These are phyloP conservation scores for Epithele typhae DNA, from an alignment of 768 basidiomycete genomes.

Conservation along the genomic window DNA sequence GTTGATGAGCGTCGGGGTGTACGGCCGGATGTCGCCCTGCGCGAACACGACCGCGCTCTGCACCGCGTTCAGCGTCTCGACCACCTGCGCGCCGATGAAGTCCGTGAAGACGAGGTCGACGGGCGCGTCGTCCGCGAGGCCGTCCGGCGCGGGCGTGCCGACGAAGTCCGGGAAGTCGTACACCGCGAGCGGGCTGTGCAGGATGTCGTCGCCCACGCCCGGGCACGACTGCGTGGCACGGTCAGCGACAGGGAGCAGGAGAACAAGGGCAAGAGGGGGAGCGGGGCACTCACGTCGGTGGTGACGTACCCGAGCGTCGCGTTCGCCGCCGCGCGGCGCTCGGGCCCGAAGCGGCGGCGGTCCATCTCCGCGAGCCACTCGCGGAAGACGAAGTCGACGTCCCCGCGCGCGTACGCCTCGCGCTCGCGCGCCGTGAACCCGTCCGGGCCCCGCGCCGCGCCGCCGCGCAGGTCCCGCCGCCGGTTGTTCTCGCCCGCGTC, in stretches of 20 bases:
- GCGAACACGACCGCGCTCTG: conserved; percentile 50
- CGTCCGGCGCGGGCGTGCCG: conserved; percentile 44
- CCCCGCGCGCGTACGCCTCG: conserved; percentile 42
- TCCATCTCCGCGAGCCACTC: conserved; percentile 61
- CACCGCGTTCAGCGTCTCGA: conserved; percentile 51
- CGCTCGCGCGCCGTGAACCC: conserved; percentile 22
- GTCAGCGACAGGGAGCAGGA: conserved; percentile 32
- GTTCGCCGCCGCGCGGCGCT: conserved; percentile 40
- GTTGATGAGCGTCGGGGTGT: conserved; percentile 48
- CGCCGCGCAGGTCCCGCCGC: conserved; percentile 29
- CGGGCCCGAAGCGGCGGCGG: conserved; percentile 29
- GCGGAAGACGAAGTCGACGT: conserved; percentile 46
- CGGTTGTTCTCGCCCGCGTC: conserved; percentile 34
- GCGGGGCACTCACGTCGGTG: conserved; percentile 42
- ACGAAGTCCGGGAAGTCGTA: conserved; percentile 55
- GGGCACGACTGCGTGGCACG: conserved; percentile 56
- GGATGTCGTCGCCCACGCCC: conserved; percentile 69
- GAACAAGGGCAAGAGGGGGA: conserved; percentile 6
- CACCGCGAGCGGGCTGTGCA: conserved; percentile 56
- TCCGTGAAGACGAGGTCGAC: conserved; percentile 77
- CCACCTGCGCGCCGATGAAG: conserved; percentile 54
- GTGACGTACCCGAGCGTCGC: conserved; percentile 77
- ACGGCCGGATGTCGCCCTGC: conserved; percentile 45
- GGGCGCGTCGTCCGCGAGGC: conserved; percentile 41
- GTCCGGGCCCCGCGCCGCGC: too few species aligned